Evolutionary conservation across 2,329 filamentous ascomycete genomes (phyloP).

Genomic region (Fusarium sp.): DNA sequence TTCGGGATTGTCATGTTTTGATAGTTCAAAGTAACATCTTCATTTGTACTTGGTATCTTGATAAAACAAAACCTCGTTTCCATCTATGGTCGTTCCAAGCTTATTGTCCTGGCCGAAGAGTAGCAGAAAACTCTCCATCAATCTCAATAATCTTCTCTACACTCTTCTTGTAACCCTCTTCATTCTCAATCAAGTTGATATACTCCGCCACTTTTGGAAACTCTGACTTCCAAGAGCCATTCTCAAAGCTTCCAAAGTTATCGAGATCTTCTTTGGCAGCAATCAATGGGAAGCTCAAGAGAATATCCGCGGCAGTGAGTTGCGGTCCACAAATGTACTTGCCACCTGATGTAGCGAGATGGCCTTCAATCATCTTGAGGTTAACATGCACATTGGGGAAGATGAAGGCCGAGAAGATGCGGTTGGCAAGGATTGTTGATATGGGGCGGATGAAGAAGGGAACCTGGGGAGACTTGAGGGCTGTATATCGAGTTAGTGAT

Average conservation of each 20-base stretch:
- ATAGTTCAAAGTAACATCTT: neutral
- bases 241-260: conserved; percentile 54
- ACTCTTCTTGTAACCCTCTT: conserved; percentile 59
- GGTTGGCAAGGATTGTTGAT: conserved; percentile 55
- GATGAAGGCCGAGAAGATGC: conserved; percentile 53
- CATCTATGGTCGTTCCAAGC: neutral
- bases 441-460: conserved; percentile 65
- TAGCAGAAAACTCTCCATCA: conserved; percentile 51
- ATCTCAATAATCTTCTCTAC: conserved; percentile 60
- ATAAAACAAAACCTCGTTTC: neutral
- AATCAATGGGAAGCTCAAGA: conserved; percentile 63
- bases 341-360: conserved; percentile 57
- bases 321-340: conserved; percentile 59
- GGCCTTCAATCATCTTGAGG: conserved; percentile 60
- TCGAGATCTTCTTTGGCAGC: conserved; percentile 53
- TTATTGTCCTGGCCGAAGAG: neutral
- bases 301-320: conserved; percentile 63
- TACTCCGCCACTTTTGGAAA: conserved; percentile 60
- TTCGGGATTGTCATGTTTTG: too few species aligned
- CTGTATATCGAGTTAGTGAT: conserved; percentile 37
- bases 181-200: conserved; percentile 54
- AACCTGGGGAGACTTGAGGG: conserved; percentile 55
- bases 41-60: neutral
- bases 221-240: conserved; percentile 49
- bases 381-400: conserved; percentile 59